Percentiles rank a stretch among this genome's conserved stretches.
These are phyloP conservation scores for Aspergillus sp. DNA, from an alignment of 2,329 filamentous ascomycete genomes.

Conservation along the genomic window DNA sequence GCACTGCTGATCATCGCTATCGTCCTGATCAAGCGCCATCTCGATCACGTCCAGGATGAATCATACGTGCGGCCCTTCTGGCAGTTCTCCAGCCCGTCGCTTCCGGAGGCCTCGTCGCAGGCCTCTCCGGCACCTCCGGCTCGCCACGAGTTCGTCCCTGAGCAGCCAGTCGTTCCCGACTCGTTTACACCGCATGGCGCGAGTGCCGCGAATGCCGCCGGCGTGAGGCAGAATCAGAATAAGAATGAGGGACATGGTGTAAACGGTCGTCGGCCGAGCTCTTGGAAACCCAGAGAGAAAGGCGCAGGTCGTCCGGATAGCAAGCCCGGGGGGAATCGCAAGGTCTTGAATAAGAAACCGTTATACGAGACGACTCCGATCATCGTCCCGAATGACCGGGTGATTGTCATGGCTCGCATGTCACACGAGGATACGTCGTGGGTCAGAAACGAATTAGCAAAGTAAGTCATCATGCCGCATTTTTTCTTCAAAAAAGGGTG, in stretches of 20 bases:
- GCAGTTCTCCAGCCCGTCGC: constrained; percentile 15
- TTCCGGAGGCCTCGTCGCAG: background rate
- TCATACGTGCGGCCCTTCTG: constrained; percentile 18
- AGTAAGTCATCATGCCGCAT: constrained; percentile 22
- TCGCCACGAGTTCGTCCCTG: background rate
- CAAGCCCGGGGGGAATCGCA: background rate
- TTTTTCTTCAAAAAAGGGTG: background rate
- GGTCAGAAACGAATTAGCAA: constrained; percentile 35
- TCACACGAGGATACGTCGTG: constrained; percentile 37
- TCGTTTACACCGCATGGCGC: too few species aligned
- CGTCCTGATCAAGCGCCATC: constrained; percentile 20
- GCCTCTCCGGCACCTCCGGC: too few species aligned
- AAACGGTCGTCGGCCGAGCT: too few species aligned
- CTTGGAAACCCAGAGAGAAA: too few species aligned
- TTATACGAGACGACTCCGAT: constrained; percentile 22
- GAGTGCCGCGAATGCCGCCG: too few species aligned
- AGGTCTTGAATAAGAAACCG: constrained; percentile 8
- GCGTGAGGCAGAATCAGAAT: too few species aligned
- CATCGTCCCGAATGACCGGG: constrained; percentile 29
- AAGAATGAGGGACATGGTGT: too few species aligned
- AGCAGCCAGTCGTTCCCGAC: background rate
- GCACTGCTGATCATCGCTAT: constrained; percentile 23
- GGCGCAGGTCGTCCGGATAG: background rate
- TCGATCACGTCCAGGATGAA: constrained; percentile 12
- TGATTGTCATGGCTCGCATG: constrained; percentile 38